These are phyloP conservation scores for Ophiostoma montium DNA, from an alignment of 2,329 filamentous ascomycete genomes.

Conservation along the genomic window DNA sequence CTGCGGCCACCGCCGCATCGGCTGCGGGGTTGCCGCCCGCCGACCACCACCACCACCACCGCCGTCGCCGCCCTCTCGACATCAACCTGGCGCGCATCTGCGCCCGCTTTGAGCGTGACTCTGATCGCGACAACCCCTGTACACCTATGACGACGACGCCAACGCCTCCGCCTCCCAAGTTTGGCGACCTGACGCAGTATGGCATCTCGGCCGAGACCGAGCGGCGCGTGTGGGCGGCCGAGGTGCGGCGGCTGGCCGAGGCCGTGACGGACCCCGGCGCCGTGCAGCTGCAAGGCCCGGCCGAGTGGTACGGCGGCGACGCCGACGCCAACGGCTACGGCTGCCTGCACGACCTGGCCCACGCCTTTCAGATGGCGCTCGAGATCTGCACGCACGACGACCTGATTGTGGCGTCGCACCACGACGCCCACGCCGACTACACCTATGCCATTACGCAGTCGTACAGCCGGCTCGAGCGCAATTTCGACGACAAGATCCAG, in stretches of 20 bases:
- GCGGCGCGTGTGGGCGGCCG: neutral
- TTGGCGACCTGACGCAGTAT: conserved; percentile 1
- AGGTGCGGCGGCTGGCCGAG: neutral
- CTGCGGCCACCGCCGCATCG: neutral
- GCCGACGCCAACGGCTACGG: conserved; percentile 1
- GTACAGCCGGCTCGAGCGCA: conserved; percentile 1
- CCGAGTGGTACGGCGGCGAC: conserved; percentile 2
- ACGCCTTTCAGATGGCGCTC: conserved; percentile 2
- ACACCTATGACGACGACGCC: too few species aligned
- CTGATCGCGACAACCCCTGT: neutral
- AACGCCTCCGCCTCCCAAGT: neutral
- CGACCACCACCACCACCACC: neutral
- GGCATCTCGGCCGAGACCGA: neutral
- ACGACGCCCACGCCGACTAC: neutral
- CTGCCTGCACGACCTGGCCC: conserved; percentile 2
- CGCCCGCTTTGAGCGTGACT: neutral
- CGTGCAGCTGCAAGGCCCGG: neutral
- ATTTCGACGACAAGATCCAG: conserved; percentile 1
- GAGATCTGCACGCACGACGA: conserved; percentile 1
- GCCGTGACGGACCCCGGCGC: neutral
- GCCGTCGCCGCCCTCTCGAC: neutral
- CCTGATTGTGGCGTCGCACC: neutral
- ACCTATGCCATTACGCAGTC: neutral
- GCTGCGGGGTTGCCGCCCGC: neutral
- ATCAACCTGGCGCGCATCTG: neutral